Evolutionary conservation across 306 rosid species (phyloP), one percentile per base, ranked within the genome.

Genomic region (Medicago ruthenica): DNA sequence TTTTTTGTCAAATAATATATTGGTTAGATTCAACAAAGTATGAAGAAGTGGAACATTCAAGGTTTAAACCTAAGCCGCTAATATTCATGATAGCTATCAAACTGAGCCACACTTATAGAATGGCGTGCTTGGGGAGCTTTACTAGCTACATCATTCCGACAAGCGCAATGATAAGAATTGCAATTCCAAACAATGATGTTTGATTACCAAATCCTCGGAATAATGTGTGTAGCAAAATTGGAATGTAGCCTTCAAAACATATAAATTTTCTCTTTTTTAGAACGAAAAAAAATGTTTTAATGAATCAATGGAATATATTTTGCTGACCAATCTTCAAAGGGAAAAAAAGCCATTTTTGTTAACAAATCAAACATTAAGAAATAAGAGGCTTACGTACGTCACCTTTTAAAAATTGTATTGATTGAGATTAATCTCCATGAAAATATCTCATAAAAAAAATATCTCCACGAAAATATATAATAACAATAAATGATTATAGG

Each of bases 351-450:
- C 69, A 70, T 60, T 69, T 76, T 66, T 4, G 60, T 34, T 66
- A 73, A 67, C 24, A 73, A 64, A 65, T 57, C 63, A 63, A 67
- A 7, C 36, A 55, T 67, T 62, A 3, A 60, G 20, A 20, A n/a
- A 20, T 11, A 60, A 8, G n/a, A 36, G 69, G 22, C 2, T 4
- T 9, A 7, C 39, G 50, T 41, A 48, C 34, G 60, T 42, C 69
- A 9, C 10, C 48, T 41, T 37, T 64, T 13, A 2, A 4, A 55
- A 66, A 44, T 8, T 66, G 47, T 66, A 55, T 73, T 65, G 40
- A 66, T 55, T 73, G 69, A 73, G 65, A 73, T 73, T 65, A 64
- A 64, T 31, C 67, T 42, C 53, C n/a, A 31, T 5, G 31, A 73
- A 79, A 72, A 79, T 54, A 55, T 73, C 54, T 27, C 18, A 16